These are phyloP conservation scores for Eutrema salsugineum DNA, from an alignment of 441 rosid genomes.

Conservation along the genomic window DNA sequence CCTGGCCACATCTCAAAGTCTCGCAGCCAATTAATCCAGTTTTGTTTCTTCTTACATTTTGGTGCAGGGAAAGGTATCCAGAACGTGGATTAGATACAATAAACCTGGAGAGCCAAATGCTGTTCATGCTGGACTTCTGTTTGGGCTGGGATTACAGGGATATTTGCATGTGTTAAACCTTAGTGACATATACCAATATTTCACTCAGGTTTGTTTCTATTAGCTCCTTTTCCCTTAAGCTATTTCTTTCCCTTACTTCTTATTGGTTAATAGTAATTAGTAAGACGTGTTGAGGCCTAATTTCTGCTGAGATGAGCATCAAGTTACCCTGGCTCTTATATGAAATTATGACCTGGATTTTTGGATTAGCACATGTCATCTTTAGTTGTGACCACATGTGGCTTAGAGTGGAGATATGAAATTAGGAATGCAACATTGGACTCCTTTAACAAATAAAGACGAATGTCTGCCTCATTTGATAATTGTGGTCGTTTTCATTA, in stretches of 20 bases:
- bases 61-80: conserved; percentile 92
- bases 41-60: conserved; percentile 22
- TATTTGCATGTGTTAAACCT: conserved; percentile 74
- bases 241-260: neutral
- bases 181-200: conserved; percentile 85
- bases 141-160: conserved; percentile 96
- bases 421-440: conserved; percentile 4
- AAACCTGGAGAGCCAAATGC: conserved; percentile 90
- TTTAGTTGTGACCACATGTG: conserved; percentile 6
- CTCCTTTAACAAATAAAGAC: neutral
- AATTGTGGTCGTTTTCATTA: conserved; percentile 3
- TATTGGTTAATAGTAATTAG: neutral
- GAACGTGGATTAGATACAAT: conserved; percentile 96
- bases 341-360: neutral
- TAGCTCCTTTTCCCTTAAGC: neutral
- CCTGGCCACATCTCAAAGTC: neutral
- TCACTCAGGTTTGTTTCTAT: conserved; percentile 63
- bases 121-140: conserved; percentile 92
- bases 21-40: neutral
- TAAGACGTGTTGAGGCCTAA: neutral
- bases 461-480: conserved; percentile 2
- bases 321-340: conserved; percentile 7
- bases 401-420: neutral
- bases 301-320: conserved; percentile 18
- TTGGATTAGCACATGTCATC: neutral